Percentiles rank a stretch among this genome's conserved stretches.
phyloP scores from a whole-genome alignment of 2,329 filamentous ascomycete species.

The Fusarium continuum region DNA sequence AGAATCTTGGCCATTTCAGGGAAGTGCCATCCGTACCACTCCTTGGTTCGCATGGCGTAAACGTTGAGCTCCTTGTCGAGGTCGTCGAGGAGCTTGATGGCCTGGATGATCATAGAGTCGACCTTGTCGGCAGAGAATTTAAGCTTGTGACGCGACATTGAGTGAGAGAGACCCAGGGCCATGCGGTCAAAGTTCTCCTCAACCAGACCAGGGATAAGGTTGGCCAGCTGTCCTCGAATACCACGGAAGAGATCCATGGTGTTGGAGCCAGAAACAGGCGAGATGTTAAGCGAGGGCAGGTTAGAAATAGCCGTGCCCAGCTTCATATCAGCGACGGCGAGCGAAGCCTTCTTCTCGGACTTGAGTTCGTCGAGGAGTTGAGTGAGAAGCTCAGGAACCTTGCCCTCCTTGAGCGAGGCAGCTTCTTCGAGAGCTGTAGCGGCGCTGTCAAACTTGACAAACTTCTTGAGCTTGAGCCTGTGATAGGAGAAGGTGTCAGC shows the following conservation, averaged over 20 bases:
- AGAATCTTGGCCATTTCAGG: constrained; percentile 97
- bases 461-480: constrained; percentile 94
- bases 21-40: constrained; percentile 99
- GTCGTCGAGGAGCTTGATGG: constrained; percentile 91
- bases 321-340: constrained; percentile 94
- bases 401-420: constrained; percentile 87
- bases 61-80: constrained; percentile 99
- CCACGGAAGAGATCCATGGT: constrained; percentile 88
- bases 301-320: constrained; percentile 92
- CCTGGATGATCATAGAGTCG: constrained; percentile 99
- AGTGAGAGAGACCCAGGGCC: constrained; percentile 95
- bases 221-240: constrained; percentile 89
- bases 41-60: constrained; percentile 98
- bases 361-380: constrained; percentile 88
- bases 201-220: constrained; percentile 87
- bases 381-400: constrained; percentile 88
- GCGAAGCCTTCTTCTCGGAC: constrained; percentile 95
- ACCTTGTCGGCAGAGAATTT: constrained; percentile 99
- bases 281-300: constrained; percentile 86
- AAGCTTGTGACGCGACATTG: constrained; percentile 94
- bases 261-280: constrained; percentile 72
- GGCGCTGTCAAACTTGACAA: constrained; percentile 96
- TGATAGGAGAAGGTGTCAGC: constrained; percentile 13
- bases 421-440: constrained; percentile 91
- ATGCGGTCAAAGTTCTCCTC: constrained; percentile 91